phyloP scores from a whole-genome alignment of 1,139 yeast genomes.

The Casaregolazyma lundiana region DNA sequence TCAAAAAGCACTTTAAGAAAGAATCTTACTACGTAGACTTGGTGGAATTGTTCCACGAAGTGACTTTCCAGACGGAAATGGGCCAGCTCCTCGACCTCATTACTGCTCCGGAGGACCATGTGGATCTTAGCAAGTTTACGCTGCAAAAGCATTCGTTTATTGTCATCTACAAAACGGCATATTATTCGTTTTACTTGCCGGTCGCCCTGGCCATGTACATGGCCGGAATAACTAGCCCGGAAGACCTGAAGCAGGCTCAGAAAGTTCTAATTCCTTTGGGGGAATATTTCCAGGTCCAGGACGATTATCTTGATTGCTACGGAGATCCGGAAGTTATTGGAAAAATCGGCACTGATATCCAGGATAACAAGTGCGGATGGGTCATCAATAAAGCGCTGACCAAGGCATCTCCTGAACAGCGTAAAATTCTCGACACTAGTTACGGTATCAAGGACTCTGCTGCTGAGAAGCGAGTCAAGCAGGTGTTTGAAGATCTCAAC shows the following conservation, averaged over 20 bases:
- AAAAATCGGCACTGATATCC: constrained; percentile 96
- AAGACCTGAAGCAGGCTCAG: constrained; percentile 81
- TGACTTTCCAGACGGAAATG: constrained; percentile 94
- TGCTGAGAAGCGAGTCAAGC: constrained; percentile 68
- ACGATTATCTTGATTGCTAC: constrained; percentile 93
- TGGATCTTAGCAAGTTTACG: constrained; percentile 82
- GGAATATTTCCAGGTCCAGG: constrained; percentile 98
- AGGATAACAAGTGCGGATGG: constrained; percentile 99
- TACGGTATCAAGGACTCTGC: constrained; percentile 79
- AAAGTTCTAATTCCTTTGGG: constrained; percentile 92
- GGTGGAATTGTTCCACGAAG: constrained; percentile 76
- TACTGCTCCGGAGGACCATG: constrained; percentile 95
- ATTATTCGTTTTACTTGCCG: constrained; percentile 94
- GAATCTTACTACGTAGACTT: constrained; percentile 85
- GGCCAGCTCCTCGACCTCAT: constrained; percentile 94
- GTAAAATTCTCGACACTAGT: constrained; percentile 74
- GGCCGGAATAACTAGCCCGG: constrained; percentile 68
- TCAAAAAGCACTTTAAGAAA: constrained; percentile 80
- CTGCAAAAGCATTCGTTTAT: constrained; percentile 89
- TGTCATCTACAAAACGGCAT: constrained; percentile 95
- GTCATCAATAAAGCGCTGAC: constrained; percentile 88
- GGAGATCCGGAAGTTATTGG: constrained; percentile 98
- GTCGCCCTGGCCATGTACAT: constrained; percentile 95
- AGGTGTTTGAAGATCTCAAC: constrained; percentile 67
- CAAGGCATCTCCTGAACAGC: constrained; percentile 74